These are phyloP conservation scores for Globisporangium paroecandrum DNA, from an alignment of 352 stramenopile species.

Conservation along the genomic window DNA sequence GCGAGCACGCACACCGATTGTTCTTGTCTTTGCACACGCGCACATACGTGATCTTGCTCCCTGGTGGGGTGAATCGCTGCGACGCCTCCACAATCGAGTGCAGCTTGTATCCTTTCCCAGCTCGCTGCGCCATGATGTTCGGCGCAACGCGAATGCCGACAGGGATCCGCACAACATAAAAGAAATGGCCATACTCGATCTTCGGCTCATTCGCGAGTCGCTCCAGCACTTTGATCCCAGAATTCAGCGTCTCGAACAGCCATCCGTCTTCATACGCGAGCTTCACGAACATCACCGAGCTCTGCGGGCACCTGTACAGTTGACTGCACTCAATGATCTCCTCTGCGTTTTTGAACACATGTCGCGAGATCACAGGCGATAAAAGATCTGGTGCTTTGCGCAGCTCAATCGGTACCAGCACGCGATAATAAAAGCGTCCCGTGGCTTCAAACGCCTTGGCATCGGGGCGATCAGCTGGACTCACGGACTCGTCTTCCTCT, in stretches of 20 bases:
- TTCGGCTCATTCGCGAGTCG: constrained; percentile 55
- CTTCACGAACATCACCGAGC: constrained; percentile 74
- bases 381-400: constrained; percentile 68
- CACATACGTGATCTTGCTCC: constrained; percentile 83
- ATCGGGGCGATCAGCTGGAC: constrained; percentile 3
- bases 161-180: constrained; percentile 80
- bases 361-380: constrained; percentile 57
- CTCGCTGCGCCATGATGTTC: constrained; percentile 80
- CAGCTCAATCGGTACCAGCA: constrained; percentile 76
- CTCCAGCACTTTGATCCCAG: constrained; percentile 75
- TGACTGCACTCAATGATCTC: constrained; percentile 78
- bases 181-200: constrained; percentile 76
- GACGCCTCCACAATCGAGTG: constrained; percentile 83
- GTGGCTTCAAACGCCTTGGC: constrained; percentile 31
- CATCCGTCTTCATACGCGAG: constrained; percentile 80
- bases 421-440: constrained; percentile 67
- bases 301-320: constrained; percentile 67
- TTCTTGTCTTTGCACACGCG: constrained; percentile 80
- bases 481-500: constrained; percentile 9
- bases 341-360: constrained; percentile 76
- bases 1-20: constrained; percentile 48
- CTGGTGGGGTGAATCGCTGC: constrained; percentile 75
- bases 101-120: constrained; percentile 75
- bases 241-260: constrained; percentile 80
- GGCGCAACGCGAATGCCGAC: constrained; percentile 78